Base-by-base conservation (phyloP, 345 rosid species). In the Eucalyptus fibrosa region DNA sequence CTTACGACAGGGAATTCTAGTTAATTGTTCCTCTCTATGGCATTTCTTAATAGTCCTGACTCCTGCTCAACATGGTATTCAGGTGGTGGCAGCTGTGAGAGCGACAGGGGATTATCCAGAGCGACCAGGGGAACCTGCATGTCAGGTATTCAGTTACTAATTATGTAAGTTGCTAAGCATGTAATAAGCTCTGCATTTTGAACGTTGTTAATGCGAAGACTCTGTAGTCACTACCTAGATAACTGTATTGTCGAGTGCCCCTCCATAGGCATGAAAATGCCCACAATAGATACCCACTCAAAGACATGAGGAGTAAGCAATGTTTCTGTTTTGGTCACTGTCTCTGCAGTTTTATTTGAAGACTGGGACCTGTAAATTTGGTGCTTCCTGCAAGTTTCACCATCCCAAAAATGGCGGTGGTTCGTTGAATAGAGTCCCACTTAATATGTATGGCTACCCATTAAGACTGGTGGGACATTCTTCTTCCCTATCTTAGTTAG, bases 331-430 rank as follows among this genome's bases (percentile, higher is more conserved):
- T 21, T 77, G 85, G 47, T 77, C 47, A 11, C 47, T 77, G 85
- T 40, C 85, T 53, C 92, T 92, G 30, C 97, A 98, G 99, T 96
- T 95, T 91, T 98, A 91, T 90, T 92, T 96, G 98, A 91, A 95
- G 93, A 97, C 97, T 2, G 99, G 99, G 86, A 93, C 95, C 30
- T 98, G 99, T 90, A 98, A 96, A 92, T 98, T 96, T 89, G 99
- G 99, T 89, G 95, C 97, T 89, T 96, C 99, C 77, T 98, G 99
- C 92, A 98, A 97, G 92, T 97, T 95, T 92, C 95, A 96, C 91
- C 99, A 98, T 91, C 99, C 99, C 34, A 95, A 92, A 91, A 97
- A 93, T 90, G 97, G 96, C 88, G 92, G 91, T 88, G 95, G 92
- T 91, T 95, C 97, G 81, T 87, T 88, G 88, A 91, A 89, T 89